Evolutionary conservation across 2,329 filamentous ascomycete species (phyloP), one percentile per base, ranked within the genome.

Genomic region (Pseudofabraea citricarpa): DNA sequence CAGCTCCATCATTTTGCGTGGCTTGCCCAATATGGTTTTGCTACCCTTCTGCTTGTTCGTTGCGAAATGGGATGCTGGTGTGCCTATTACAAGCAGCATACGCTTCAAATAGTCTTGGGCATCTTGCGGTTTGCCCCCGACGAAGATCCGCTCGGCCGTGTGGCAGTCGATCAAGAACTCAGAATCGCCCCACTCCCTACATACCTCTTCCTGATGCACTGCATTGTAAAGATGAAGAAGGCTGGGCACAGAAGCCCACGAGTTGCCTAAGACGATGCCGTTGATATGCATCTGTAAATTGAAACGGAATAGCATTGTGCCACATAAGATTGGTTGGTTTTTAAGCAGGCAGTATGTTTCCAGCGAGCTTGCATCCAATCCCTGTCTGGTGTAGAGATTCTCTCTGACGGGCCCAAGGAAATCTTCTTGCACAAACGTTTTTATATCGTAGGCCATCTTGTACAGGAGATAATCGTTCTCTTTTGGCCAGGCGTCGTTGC

Each of bases 151-250:
- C 15, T 29, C 26, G 12, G 26, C 26, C 12, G 10, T 29, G 12
- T 29, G 26, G 6, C 10, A 4, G 15, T 12, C 10, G 6, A 29
- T 29, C 6, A 29, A n/a, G 4, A n/a, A 10, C 6, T 3, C 6
- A 10, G 15, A 12, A 6, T 29, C 26, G 10, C 12, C 15, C 26
- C 26, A 29, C 26, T 29, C 6, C 5, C 15, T 29, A 29, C 12
- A 10, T 2, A 40, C 20, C 9, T 10, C 3, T n/a, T 40, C 42
- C 10, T 9, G 1, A n/a, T 40, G 10, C 8, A 23, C 37, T 16
- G 42, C 42, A n/a, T 44, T 44, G 27, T 44, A 44, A 20, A 44
- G 36, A 35, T 44, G 42, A 9, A 44, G 20, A 27, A 26, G 8
- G 19, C 6, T 19, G 26, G 27, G 26, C 15, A 44, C 6, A 18